phyloP scores from a whole-genome alignment of 257 asterid genomes.

The Penstemon newberryi region DNA sequence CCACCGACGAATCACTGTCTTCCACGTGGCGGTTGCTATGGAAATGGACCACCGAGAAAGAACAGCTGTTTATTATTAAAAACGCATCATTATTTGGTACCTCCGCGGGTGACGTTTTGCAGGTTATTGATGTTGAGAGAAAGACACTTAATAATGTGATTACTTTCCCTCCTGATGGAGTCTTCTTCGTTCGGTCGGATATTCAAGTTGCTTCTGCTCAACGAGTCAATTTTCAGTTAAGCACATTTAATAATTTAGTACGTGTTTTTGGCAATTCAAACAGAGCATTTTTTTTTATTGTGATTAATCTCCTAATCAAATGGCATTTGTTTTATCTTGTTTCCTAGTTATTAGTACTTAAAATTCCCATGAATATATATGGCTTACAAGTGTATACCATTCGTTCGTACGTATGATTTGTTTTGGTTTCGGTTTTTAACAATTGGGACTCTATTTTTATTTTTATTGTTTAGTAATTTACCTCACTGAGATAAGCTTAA shows the following conservation, averaged over 20 bases:
- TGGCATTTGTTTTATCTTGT: too few species aligned
- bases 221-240: conserved; percentile 75
- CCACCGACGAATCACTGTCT: conserved; percentile 58
- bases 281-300: too few species aligned
- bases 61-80: conserved; percentile 73
- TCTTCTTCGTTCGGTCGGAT: conserved; percentile 84
- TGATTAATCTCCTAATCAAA: too few species aligned
- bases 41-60: conserved; percentile 99
- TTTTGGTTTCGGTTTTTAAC: too few species aligned
- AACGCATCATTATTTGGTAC: conserved; percentile 72
- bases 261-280: too few species aligned
- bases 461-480: too few species aligned
- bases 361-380: too few species aligned
- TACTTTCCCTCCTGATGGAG: conserved; percentile 88
- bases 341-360: too few species aligned
- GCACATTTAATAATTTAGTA: neutral
- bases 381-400: too few species aligned
- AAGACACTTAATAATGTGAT: conserved; percentile 72
- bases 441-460: too few species aligned
- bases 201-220: conserved; percentile 74
- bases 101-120: conserved; percentile 78
- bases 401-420: too few species aligned
- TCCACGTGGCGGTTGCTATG: conserved; percentile 92
- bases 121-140: conserved; percentile 73
- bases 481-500: too few species aligned